Percentiles rank a stretch among this genome's conserved stretches.
Conservation (phyloP, 78 protist genomes). For the Goniomonas avonlea region DNA sequence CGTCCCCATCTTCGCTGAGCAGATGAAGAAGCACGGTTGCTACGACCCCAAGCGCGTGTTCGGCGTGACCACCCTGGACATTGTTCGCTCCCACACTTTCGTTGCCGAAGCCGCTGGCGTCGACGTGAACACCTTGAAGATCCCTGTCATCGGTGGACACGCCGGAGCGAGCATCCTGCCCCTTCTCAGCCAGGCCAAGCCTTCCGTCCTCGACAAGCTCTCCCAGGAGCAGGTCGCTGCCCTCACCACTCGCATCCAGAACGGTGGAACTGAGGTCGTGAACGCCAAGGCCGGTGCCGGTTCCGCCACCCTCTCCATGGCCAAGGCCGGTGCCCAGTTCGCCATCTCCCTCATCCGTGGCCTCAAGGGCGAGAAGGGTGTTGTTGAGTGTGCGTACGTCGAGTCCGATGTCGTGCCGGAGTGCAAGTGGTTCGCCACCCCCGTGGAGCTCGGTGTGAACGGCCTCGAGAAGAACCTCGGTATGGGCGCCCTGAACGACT, state of each 20-base stretch:
- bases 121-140: slow-evolving; percentile 20
- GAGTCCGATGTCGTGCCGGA: slow-evolving; percentile 38
- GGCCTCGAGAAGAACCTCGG: slow-evolving; percentile 54
- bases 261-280: slow-evolving; percentile 1
- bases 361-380: slow-evolving; percentile 43
- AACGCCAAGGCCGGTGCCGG: slow-evolving; percentile 64
- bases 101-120: slow-evolving; percentile 29
- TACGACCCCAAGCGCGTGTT: slow-evolving; percentile 36
- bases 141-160: slow-evolving; percentile 82
- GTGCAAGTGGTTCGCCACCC: slow-evolving; percentile 53
- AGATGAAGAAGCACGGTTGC: slow-evolving; percentile 23
- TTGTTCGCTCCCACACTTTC: slow-evolving; percentile 68
- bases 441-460: slow-evolving; percentile 49
- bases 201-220: background rate
- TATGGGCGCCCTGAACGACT: slow-evolving; percentile 30
- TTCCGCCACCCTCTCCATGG: slow-evolving; percentile 86
- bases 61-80: slow-evolving; percentile 75
- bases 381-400: slow-evolving; percentile 57
- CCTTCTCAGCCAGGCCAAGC: slow-evolving; percentile 55
- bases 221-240: background rate
- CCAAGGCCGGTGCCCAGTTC: slow-evolving; percentile 71
- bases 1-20: slow-evolving; percentile 56
- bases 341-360: slow-evolving; percentile 34
- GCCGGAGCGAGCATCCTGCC: slow-evolving; percentile 75
- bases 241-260: background rate